Evolutionary conservation across 352 stramenopile genomes (phyloP), one percentile per base, ranked within the genome.

Genomic region (Lagenidium giganteum): DNA sequence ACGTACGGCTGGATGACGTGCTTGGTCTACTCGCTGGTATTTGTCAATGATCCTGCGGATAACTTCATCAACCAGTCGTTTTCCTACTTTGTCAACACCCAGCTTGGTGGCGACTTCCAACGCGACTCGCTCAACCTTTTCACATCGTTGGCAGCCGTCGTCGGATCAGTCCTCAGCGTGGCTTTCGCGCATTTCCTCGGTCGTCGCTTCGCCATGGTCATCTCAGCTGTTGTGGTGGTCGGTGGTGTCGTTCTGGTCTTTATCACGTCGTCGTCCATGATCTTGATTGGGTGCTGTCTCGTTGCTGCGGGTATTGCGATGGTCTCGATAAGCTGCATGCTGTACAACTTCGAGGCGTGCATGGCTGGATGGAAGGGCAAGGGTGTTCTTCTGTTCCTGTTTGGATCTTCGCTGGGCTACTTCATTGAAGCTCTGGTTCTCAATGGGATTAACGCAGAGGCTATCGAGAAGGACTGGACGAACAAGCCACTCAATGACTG

Each of bases 281-380:
- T 89, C 32, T 42, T 90, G 16, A 65, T 91, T 9, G 79, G 64
- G 24, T 81, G 82, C 38, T 91, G 78, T 33, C 30, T 89, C 14
- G 61, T 70, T n/a, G 61, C 74, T 4, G 72, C 61, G 0, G 83
- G 80, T 16, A 75, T 90, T 21, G 65, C 77, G 0, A 95, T 93
- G 80, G 65, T 92, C 3, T 86, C 80, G 16, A 66, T 93, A 18
- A 53, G 63, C 1, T 84, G 74, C 34, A 54, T 83, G 34, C 57
- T 93, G 36, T 95, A 93, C 72, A 93, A 92, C 54, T 93, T 89
- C 16, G 83, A 95, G 51, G 84, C 93, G 22, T 92, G 77, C 55
- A 92, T 87, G 73, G 61, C 71, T 18, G 83, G 79, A 6, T 92
- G 79, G 78, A 92, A 87, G 54, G 81, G 83, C 34, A 93, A 95